Base-by-base conservation (phyloP, 768 basidiomycete genomes). In the Leccinum broughii region DNA sequence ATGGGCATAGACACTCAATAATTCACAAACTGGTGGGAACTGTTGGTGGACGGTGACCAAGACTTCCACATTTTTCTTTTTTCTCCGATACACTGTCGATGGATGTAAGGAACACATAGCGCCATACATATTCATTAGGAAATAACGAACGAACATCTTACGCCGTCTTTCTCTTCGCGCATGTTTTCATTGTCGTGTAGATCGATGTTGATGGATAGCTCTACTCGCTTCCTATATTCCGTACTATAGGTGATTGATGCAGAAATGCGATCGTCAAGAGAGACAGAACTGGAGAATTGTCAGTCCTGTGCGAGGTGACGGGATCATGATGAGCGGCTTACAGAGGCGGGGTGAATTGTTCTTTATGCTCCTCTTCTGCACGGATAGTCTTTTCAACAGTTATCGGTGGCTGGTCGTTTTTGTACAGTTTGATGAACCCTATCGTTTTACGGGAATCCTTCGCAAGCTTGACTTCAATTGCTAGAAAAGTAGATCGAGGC, bases 31-130 rank as follows among this genome's bases (percentile, higher is more conserved):
- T 22, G 55, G 44, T 44, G 44, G 44, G 44, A 4, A 14, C 22
- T 49, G 35, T 13, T 49, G 50, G 17, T 26, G 22, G n/a, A 55
- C 55, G 9, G 37, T 35, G 20, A 59, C 53, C 26, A 66, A 6
- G 1, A 66, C 50, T 34, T 66, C 65, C 3, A 66, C 5, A 0
- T 66, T 55, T 34, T 54, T 63, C 5, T 1, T 6, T 17, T 37
- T 59, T 35, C 52, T 59, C 32, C 55, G 65, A 22, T 66, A 66
- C 2, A 28, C 65, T 66, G 28, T 57, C 6, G 28, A 32, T 3
- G 22, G 4, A 49, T 11, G 37, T 50, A 13, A 63, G 55, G 2
- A 13, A 54, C 24, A 7, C 2, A 32, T 17, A 22, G 34, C 0
- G 20, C 3, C 26, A 17, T 26, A 13, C 3, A 10, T 39, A n/a